Evolutionary conservation across 169 alveolate genomes (phyloP).

Genomic region (Cryptosporidium ubiquitum): DNA sequence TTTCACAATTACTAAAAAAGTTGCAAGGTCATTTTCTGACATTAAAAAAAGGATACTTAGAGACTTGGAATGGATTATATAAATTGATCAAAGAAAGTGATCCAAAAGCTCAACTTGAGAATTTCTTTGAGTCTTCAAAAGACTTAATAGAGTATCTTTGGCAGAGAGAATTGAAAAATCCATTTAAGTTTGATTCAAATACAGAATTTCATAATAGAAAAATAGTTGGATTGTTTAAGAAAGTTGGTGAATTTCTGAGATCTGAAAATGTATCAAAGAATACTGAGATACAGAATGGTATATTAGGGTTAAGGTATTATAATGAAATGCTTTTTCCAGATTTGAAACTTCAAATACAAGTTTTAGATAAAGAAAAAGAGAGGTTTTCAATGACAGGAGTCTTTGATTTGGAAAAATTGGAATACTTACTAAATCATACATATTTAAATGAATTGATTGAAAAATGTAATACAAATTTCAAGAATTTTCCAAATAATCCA

Average conservation of each 20-base stretch:
- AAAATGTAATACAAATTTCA: slow-evolving; percentile 2
- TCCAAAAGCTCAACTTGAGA: not conserved
- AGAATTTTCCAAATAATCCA: not conserved
- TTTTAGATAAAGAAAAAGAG: not conserved
- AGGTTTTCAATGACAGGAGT: not conserved
- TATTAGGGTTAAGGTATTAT: slow-evolving; percentile 19
- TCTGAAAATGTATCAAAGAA: not conserved
- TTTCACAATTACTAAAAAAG: not conserved
- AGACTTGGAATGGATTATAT: not conserved
- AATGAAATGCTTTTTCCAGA: slow-evolving; percentile 54
- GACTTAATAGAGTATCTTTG: not conserved
- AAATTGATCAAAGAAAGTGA: not conserved
- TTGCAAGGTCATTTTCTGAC: not conserved
- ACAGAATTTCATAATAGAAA: not conserved
- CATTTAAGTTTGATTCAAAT: slow-evolving; percentile 24
- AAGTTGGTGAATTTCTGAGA: not conserved
- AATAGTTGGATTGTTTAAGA: slow-evolving; percentile 11
- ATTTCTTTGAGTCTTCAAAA: not conserved
- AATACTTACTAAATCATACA: not conserved
- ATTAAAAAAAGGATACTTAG: slow-evolving; percentile 1
- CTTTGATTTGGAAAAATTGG: not conserved
- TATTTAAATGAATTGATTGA: slow-evolving; percentile 5
- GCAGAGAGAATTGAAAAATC: slow-evolving; percentile 7
- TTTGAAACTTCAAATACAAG: slow-evolving; percentile 6
- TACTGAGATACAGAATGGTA: not conserved